phyloP scores from a whole-genome alignment of 2,329 filamentous ascomycete genomes.

The Colletotrichum paranaense region DNA sequence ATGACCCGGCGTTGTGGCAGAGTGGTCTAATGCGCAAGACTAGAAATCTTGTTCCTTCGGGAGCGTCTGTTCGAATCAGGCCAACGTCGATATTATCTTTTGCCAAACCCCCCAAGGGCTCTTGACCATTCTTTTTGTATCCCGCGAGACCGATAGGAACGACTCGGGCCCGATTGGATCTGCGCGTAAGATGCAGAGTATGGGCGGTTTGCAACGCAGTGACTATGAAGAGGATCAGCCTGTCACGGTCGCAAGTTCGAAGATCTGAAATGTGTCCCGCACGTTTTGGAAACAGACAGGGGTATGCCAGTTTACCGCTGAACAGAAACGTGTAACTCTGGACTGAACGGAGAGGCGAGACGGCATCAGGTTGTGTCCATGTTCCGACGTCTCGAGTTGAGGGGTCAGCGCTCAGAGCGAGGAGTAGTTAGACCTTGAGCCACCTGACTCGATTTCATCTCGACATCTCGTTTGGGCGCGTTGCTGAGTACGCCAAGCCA shows the following conservation, averaged over 20 bases:
- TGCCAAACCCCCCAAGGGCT: too few relatives aligned
- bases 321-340: not conserved
- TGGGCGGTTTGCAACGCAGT: not conserved
- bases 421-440: not conserved
- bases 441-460: constrained; percentile 22
- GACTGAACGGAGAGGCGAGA: constrained; percentile 8
- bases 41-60: constrained; percentile 33
- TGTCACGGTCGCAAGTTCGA: constrained; percentile 22
- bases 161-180: not conserved
- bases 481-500: constrained; percentile 16
- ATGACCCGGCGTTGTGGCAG: constrained; percentile 24
- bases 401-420: not conserved
- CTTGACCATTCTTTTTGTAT: not conserved
- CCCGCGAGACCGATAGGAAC: not conserved
- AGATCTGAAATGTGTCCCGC: constrained; percentile 6
- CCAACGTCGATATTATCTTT: not conserved
- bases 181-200: not conserved
- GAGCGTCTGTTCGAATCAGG: constrained; percentile 32
- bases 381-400: constrained; percentile 32
- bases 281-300: not conserved
- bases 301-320: not conserved
- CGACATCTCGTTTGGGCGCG: constrained; percentile 7
- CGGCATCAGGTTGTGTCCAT: constrained; percentile 21
- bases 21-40: constrained; percentile 32
- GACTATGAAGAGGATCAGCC: constrained; percentile 4